Conservation (phyloP, 495 filamentous ascomycete species). For the Penicillium salamii region DNA sequence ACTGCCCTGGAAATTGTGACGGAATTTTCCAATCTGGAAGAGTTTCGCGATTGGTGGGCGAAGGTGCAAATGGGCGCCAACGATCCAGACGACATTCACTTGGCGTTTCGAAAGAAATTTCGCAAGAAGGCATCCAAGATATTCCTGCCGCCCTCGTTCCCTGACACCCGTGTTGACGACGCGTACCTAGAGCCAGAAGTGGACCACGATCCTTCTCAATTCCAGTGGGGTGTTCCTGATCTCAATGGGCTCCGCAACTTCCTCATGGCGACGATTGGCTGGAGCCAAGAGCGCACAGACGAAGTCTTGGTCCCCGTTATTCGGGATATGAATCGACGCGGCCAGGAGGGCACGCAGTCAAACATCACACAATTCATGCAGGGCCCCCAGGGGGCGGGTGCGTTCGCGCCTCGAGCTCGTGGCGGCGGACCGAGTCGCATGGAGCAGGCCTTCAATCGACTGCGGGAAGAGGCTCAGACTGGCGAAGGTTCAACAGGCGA, state of each 20-base stretch:
- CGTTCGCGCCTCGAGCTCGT: constrained; percentile 74
- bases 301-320: constrained; percentile 94
- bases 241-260: constrained; percentile 80
- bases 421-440: constrained; percentile 68
- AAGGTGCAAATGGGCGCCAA: constrained; percentile 61
- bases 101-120: constrained; percentile 79
- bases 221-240: constrained; percentile 95
- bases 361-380: constrained; percentile 93
- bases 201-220: constrained; percentile 69
- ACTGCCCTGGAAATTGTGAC: constrained; percentile 88
- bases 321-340: constrained; percentile 84
- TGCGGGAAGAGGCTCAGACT: constrained; percentile 54
- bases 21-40: constrained; percentile 69
- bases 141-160: constrained; percentile 78
- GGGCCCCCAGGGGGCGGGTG: constrained; percentile 60
- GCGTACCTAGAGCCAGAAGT: constrained; percentile 87
- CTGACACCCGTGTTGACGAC: constrained; percentile 66
- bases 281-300: constrained; percentile 85
- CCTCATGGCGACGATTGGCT: constrained; percentile 90
- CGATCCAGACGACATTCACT: constrained; percentile 36
- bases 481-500: neutral
- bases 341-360: constrained; percentile 84
- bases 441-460: constrained; percentile 72
- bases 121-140: constrained; percentile 75
- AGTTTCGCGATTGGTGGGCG: constrained; percentile 86